Evolutionary conservation across 176 grass and related monocot genomes (phyloP), one percentile per base, ranked within the genome.

Genomic region (Alloteropsis semialata): DNA sequence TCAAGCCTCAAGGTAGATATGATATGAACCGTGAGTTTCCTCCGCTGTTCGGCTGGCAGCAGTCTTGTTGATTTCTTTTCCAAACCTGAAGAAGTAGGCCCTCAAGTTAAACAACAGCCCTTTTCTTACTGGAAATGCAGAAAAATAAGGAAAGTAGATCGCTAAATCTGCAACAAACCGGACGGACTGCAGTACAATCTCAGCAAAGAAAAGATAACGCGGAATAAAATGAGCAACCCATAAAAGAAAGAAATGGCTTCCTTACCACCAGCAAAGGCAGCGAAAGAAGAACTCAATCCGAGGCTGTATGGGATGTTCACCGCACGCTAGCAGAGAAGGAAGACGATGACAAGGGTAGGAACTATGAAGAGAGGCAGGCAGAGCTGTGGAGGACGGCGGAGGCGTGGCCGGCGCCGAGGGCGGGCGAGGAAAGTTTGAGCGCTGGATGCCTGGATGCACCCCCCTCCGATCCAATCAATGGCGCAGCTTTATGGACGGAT

Each of bases 41-140:
- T 79, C 58, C 67, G 70, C 28, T 29, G 49, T 21, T 58, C 21
- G 44, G 43, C 30, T 14, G 3, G 30, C 42, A 79, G 22, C 79
- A 41, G 29, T 14, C 21, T 76, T n/a, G 21, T 63, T 27, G 16
- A 18, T 59, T 41, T 50, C 18, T 59, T 41, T 50, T n/a, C 28
- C 36, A 78, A 82, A 41, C 78, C 83, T 86, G 73, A 68, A 72
- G 22, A 72, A 39, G 59, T 78, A 46, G 30, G 78, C 22, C 21
- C 53, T 16, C 28, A 71, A 57, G 37, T 78, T 65, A 32, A 67
- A 24, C 48, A 55, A 2, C 14, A 2, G 13, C 1, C 21, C 45
- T 32, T 43, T 39, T 22, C 51, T 9, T 10, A 10, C 11, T 27
- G 17, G 16, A 55, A 53, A 18, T 36, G 21, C 9, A 7, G 16